These are phyloP conservation scores for Saccharum hybrid DNA, from an alignment of 202 grass and related monocot species.

Conservation along the genomic window DNA sequence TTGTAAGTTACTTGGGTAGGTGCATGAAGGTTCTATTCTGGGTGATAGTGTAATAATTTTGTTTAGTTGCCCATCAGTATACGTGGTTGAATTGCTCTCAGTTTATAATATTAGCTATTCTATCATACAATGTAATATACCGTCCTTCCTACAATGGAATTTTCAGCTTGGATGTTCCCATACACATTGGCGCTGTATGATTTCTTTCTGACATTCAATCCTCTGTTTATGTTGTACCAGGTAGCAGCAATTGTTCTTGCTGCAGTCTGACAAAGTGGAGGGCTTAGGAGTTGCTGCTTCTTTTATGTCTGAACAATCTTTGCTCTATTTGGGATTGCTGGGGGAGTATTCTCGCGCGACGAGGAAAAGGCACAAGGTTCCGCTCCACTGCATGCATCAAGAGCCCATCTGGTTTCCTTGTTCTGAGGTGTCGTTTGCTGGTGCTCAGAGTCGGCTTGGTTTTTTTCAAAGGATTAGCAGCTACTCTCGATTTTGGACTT, in stretches of 20 bases:
- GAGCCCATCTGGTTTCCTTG: constrained; percentile 36
- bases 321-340: constrained; percentile 63
- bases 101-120: not conserved
- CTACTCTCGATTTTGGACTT: not conserved
- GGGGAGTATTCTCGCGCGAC: constrained; percentile 64
- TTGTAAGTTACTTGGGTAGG: not conserved
- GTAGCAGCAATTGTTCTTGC: constrained; percentile 42
- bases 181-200: not conserved
- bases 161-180: not conserved
- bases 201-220: not conserved
- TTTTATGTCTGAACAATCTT: constrained; percentile 73
- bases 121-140: not conserved
- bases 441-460: constrained; percentile 19
- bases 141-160: not conserved
- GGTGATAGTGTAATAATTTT: not conserved
- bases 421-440: constrained; percentile 1
- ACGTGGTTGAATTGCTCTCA: not conserved
- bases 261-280: constrained; percentile 58
- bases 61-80: not conserved
- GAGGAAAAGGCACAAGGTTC: constrained; percentile 58
- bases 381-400: constrained; percentile 53
- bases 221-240: constrained; percentile 12
- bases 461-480: constrained; percentile 27
- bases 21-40: not conserved
- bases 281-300: constrained; percentile 40